Conservation (phyloP, 805 yeast genomes). For the Candida pini region DNA sequence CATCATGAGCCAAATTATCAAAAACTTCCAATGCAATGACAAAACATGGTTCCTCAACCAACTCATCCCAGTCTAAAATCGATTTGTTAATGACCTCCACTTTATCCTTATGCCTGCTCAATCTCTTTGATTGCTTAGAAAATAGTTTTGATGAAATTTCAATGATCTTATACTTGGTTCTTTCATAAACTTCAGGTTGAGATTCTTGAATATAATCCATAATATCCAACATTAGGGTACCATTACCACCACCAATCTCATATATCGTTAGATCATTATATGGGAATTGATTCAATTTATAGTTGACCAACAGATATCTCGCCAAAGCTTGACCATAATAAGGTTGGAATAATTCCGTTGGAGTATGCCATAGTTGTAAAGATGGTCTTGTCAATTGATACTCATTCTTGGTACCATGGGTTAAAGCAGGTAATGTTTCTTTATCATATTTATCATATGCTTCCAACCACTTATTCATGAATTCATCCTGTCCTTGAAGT, state of each 20-base stretch:
- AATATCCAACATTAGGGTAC: conserved; percentile 75
- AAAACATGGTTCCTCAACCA: conserved; percentile 61
- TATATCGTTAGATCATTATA: conserved; percentile 68
- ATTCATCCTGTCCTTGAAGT: conserved; percentile 60
- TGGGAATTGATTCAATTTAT: conserved; percentile 62
- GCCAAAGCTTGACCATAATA: conserved; percentile 85
- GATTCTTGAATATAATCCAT: conserved; percentile 54
- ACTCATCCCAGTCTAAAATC: conserved; percentile 65
- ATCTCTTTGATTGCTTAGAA: conserved; percentile 40
- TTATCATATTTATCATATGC: conserved; percentile 52
- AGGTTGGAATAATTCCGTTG: conserved; percentile 81
- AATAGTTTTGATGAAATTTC: conserved; percentile 66
- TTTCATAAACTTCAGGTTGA: conserved; percentile 68
- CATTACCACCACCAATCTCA: conserved; percentile 90
- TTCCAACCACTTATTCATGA: conserved; percentile 60
- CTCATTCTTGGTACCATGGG: conserved; percentile 15
- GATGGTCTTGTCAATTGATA: conserved; percentile 32
- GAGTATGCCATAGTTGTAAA: conserved; percentile 83
- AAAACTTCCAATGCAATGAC: conserved; percentile 78
- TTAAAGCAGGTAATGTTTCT: conserved; percentile 17
- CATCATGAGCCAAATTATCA: conserved; percentile 81
- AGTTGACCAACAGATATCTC: conserved; percentile 65
- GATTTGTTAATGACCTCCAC: conserved; percentile 68
- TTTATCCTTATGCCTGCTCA: conserved; percentile 40
- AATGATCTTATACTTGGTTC: conserved; percentile 64